Evolutionary conservation across 148 eudicot species (phyloP), one percentile per base, ranked within the genome.

Genomic region (Hydrangea macrophylla): DNA sequence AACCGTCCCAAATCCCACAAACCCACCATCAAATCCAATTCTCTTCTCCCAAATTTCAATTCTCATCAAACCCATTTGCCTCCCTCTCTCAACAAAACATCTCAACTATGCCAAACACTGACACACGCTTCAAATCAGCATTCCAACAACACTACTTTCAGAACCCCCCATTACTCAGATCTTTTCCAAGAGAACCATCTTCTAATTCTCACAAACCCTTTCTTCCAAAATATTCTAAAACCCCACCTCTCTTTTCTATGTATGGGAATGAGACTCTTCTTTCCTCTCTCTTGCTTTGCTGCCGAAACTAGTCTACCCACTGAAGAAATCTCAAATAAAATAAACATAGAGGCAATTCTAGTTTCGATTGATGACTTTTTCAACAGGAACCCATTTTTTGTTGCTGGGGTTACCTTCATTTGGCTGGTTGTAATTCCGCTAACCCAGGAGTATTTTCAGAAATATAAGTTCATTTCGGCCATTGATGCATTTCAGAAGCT

Each of bases 361-460:
- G 71, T 84, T 27, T 73, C 96, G 17, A 84, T 90, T 23, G 91
- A 94, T 71, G 79, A 88, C 10, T 90, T 94, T 70, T 74, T 79
- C 77, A 88, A 79, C 62, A 73, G 76, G 56, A 70, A 94, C 76
- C 99, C 97, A 0, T 94, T 82, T 57, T 93, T 90, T 74, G 92
- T 91, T 33, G 81, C 86, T n/a, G 81, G 89, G 20, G 92, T 86
- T 71, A 68, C 82, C 3, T 85, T 86, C 74, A 84, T 90, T 75
- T 94, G 91, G 90, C 78, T 94, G 32, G 65, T 90, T 55, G 88
- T 70, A 20, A 70, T 90, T 36, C 99, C 99, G 1, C 48, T 90
- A 33, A 70, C 80, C 0, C 69, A 90, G 75, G 88, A 87, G 58
- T 85, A 79, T 62, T 69, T 88, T 24, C 76, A 73, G 42, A 94